Conservation (phyloP, 1,284 basidiomycete species). For the Vanrija humicola region DNA sequence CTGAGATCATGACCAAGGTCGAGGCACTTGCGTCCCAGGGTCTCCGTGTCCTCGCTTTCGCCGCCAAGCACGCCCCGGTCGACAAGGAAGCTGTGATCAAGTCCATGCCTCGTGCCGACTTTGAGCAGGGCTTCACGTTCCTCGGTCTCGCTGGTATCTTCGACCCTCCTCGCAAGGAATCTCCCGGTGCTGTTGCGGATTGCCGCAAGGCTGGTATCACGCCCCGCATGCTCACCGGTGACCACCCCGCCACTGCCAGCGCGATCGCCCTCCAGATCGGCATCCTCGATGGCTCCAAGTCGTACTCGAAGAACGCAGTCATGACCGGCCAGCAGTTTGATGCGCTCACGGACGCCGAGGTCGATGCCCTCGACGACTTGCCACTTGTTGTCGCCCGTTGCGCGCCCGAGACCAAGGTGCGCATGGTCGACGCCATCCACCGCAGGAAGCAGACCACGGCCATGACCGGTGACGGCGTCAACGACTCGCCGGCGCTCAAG, state of each 20-base stretch:
- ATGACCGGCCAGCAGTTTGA: constrained; percentile 62
- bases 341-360: constrained; percentile 58
- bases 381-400: constrained; percentile 60
- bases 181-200: constrained; percentile 17
- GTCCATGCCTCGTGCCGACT: constrained; percentile 52
- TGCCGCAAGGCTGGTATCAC: constrained; percentile 60
- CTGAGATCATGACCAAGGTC: constrained; percentile 54
- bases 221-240: constrained; percentile 61
- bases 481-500: constrained; percentile 57
- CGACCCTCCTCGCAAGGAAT: constrained; percentile 66
- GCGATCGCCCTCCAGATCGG: constrained; percentile 54
- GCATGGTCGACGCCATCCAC: constrained; percentile 59
- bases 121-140: constrained; percentile 60
- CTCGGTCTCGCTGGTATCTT: constrained; percentile 62
- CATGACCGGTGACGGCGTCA: constrained; percentile 56
- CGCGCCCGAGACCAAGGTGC: constrained; percentile 53
- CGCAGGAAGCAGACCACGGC: constrained; percentile 47
- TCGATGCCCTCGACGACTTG: constrained; percentile 55
- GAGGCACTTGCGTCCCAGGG: constrained; percentile 58
- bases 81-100: constrained; percentile 40
- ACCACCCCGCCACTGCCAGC: constrained; percentile 52
- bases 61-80: constrained; percentile 50
- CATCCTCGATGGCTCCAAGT: constrained; percentile 51
- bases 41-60: constrained; percentile 53
- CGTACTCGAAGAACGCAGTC: constrained; percentile 42